phyloP scores from a whole-genome alignment of 225 moss, liverwort and hornwort species.

The Asterella californica region DNA sequence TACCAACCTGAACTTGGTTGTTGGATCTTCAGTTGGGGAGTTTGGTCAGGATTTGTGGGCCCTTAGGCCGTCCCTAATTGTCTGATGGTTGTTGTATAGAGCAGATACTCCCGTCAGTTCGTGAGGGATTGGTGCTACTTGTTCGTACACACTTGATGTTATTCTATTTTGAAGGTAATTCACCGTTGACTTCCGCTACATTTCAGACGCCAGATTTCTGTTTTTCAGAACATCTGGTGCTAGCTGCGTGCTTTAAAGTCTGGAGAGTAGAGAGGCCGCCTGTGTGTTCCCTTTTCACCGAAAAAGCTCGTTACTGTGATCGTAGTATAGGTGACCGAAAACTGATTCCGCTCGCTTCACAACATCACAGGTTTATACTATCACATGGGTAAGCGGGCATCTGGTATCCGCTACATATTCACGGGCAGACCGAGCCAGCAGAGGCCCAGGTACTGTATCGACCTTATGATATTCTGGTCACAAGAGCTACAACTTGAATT shows the following conservation, averaged over 20 bases:
- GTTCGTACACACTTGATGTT: slow-evolving; percentile 96
- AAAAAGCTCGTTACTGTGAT: background rate
- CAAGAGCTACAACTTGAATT: background rate
- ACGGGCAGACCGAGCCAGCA: slow-evolving; percentile 87
- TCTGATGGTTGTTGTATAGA: slow-evolving; percentile 5
- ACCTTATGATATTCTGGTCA: background rate
- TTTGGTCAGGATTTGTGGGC: background rate
- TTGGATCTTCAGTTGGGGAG: background rate
- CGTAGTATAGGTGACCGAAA: background rate
- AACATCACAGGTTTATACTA: slow-evolving; percentile 70
- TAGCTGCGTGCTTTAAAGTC: background rate
- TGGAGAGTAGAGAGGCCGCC: background rate
- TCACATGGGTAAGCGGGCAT: slow-evolving; percentile 86
- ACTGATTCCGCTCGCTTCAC: background rate
- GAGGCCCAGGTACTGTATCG: slow-evolving; percentile 68
- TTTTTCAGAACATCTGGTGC: background rate
- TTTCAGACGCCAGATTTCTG: background rate
- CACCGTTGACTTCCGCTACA: background rate
- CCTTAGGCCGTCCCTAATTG: background rate
- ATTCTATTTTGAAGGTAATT: slow-evolving; percentile 93
- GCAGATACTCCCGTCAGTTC: slow-evolving; percentile 92
- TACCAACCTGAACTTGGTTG: too few species aligned
- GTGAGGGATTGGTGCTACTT: slow-evolving; percentile 74
- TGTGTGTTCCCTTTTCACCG: background rate
- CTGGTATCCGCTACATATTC: slow-evolving; percentile 86